Evolutionary conservation across 2,329 filamentous ascomycete genomes (phyloP).

Genomic region (Verticillium zaregamsianum): DNA sequence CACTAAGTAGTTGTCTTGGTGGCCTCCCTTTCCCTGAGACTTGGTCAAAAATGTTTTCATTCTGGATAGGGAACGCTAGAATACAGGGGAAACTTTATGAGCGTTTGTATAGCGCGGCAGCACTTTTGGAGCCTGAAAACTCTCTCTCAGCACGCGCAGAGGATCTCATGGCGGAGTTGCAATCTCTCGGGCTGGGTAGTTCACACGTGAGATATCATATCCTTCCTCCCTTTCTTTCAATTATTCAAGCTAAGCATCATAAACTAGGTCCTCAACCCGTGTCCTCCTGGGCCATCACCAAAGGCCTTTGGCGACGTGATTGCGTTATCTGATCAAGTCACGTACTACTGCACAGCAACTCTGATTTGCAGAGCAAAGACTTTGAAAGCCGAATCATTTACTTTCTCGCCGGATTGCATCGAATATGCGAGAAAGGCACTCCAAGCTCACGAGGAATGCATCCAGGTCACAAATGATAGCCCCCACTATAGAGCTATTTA

Average conservation of each 20-base stretch:
- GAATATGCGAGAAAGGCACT: not conserved
- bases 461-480: not conserved
- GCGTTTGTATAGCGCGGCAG: conserved; percentile 8
- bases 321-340: too few relatives aligned
- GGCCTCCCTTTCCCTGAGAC: conserved; percentile 18
- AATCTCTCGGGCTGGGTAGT: too few relatives aligned
- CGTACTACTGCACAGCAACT: conserved; percentile 4
- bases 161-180: too few relatives aligned
- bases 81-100: conserved; percentile 48
- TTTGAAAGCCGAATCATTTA: not conserved
- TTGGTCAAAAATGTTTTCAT: conserved; percentile 35
- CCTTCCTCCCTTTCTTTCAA: too few relatives aligned
- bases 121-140: not conserved
- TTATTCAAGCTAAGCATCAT: too few relatives aligned
- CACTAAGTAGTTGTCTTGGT: conserved; percentile 30
- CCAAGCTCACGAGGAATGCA: conserved; percentile 1
- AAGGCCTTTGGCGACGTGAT: too few relatives aligned
- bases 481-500: conserved; percentile 2
- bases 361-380: conserved; percentile 2
- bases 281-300: not conserved
- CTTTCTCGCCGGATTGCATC: not conserved
- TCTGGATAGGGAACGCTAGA: conserved; percentile 42
- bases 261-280: not conserved
- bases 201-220: too few relatives aligned
- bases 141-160: too few relatives aligned